Percentiles rank a stretch among this genome's conserved stretches.
Evolutionary conservation across 116 monocot species (phyloP).

Genomic region (Cymodocea nodosa): DNA sequence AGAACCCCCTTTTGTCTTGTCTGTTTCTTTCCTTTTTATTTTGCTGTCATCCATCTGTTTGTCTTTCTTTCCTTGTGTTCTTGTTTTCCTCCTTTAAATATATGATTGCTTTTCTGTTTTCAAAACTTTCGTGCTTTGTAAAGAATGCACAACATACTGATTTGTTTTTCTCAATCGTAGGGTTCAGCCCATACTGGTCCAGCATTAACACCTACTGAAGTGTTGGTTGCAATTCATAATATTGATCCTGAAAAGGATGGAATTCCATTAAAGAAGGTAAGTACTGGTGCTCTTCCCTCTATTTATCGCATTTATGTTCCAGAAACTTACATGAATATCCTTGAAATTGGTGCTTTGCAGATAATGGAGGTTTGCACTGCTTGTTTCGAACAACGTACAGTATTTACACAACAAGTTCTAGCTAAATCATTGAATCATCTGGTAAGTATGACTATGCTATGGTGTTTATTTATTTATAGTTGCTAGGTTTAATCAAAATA

Average conservation of each 20-base stretch:
- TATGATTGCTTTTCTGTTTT: too few species aligned
- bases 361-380: slow-evolving; percentile 90
- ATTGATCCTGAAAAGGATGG: slow-evolving; percentile 79
- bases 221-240: slow-evolving; percentile 89
- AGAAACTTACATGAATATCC: neutral
- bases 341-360: slow-evolving; percentile 23
- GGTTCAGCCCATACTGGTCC: slow-evolving; percentile 98
- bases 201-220: slow-evolving; percentile 92
- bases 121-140: too few species aligned
- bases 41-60: too few species aligned
- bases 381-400: slow-evolving; percentile 98
- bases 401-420: slow-evolving; percentile 93
- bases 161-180: slow-evolving; percentile 14
- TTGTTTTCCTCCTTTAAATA: too few species aligned
- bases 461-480: too few species aligned
- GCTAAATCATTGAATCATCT: slow-evolving; percentile 69
- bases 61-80: too few species aligned
- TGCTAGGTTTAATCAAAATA: too few species aligned
- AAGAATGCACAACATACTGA: too few species aligned
- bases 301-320: neutral
- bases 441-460: slow-evolving; percentile 23
- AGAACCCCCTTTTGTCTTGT: too few species aligned
- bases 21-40: too few species aligned
- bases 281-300: neutral
- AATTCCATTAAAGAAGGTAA: slow-evolving; percentile 77